Evolutionary conservation across 768 basidiomycete genomes (phyloP), one percentile per base, ranked within the genome.

Genomic region (Peribolospora baueri): DNA sequence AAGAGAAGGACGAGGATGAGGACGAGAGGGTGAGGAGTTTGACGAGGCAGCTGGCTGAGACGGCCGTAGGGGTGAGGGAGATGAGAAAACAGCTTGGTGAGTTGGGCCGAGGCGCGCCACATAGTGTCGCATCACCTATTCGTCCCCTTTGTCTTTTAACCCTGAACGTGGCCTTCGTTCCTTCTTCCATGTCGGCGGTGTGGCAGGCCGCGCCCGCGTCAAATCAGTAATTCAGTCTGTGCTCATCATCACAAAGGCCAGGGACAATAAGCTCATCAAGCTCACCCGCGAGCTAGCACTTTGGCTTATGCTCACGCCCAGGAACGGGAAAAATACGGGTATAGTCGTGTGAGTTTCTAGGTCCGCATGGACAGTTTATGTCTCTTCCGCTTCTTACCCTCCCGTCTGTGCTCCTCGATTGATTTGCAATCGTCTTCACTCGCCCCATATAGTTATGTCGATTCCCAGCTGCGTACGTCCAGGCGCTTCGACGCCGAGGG

Each of bases 61-160:
- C 93, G 14, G 93, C 93, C 13, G 84, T 87, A 9, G 83, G 87
- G 45, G 93, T 98, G 8, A 76, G 93, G 50, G 93, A 98, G 69
- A 90, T 95, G 87, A 91, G 87, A 76, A 91, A 91, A 68, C 85
- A 91, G 67, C 79, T 98, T 13, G 93, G 91, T 86, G 61, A 52
- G 69, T 25, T 40, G 40, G 5, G 50, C 36, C 54, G 48, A 7
- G 3, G 42, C 25, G 38, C 7, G 38, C 46, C 52, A 36, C 40
- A 9, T 9, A 3, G 9, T 39, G 40, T 7, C 40, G n/a, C 49
- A 42, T 51, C 51, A 25, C 47, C 51, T 46, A 51, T 57, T 56
- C 56, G 56, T 52, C 54, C 53, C 51, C 40, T 14, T 48, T n/a
- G 8, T 36, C 43, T 37, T 40, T 10, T 11, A 45, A 14, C 39